phyloP scores from a whole-genome alignment of 2,329 filamentous ascomycete genomes.

The Dactylonectria macrodidyma region DNA sequence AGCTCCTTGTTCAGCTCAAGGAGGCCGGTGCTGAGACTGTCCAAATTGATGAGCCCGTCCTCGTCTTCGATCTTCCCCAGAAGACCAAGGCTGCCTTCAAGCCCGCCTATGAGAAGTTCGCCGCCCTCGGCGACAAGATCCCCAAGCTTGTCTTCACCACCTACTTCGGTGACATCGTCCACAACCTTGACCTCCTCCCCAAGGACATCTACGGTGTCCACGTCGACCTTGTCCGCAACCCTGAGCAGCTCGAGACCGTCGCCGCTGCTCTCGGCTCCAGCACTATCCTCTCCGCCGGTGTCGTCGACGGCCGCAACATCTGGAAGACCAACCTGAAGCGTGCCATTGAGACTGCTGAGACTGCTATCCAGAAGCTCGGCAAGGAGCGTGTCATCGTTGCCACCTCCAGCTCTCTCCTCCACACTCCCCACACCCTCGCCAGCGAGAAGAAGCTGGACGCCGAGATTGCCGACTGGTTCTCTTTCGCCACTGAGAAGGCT shows the following conservation, averaged over 20 bases:
- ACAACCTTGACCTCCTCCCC: constrained; percentile 95
- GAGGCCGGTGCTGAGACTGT: constrained; percentile 95
- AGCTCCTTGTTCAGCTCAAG: constrained; percentile 95
- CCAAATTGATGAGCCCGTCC: constrained; percentile 97
- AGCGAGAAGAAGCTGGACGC: constrained; percentile 98
- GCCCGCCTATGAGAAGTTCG: constrained; percentile 94
- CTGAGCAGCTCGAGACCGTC: constrained; percentile 94
- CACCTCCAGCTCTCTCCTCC: constrained; percentile 96
- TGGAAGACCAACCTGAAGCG: constrained; percentile 99
- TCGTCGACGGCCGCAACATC: constrained; percentile 99
- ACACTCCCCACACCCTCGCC: constrained; percentile 97
- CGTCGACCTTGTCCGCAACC: constrained; percentile 97
- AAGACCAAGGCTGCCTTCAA: constrained; percentile 98
- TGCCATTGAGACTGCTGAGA: constrained; percentile 91
- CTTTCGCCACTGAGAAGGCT: constrained; percentile 96
- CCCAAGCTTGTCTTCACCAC: constrained; percentile 93
- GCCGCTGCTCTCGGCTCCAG: constrained; percentile 86
- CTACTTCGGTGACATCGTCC: constrained; percentile 99
- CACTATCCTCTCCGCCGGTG: constrained; percentile 93
- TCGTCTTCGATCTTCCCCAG: constrained; percentile 92
- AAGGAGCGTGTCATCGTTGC: constrained; percentile 98
- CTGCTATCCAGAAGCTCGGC: constrained; percentile 92
- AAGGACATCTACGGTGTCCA: constrained; percentile 88
- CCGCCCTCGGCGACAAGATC: constrained; percentile 81
- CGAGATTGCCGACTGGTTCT: constrained; percentile 98